Evolutionary conservation across 192 early-diverging fungal genomes (phyloP), one percentile per base, ranked within the genome.

Genomic region (Podila epigama): DNA sequence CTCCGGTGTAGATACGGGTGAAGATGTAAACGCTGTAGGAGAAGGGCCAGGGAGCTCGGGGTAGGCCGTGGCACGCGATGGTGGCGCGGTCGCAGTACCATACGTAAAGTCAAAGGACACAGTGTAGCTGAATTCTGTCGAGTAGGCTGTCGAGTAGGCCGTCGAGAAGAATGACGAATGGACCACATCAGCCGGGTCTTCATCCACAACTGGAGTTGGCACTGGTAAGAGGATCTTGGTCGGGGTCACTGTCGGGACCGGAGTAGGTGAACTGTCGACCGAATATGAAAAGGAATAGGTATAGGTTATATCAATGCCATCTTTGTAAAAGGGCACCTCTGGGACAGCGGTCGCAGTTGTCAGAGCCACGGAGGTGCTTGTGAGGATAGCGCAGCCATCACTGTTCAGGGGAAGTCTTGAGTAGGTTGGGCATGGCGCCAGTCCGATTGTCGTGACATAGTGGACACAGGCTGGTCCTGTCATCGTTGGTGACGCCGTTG

Each of bases 341-440:
- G 62, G 62, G 33, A 53, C 51, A 9, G 62, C 62, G 3, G 62
- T 63, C n/a, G 36, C 51, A 3, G 51, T 27, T 13, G 62, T 33
- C 52, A 55, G 51, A 0, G 29, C 63, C 16, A 65, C 11, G 1
- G 36, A 9, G 7, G 63, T 65, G 29, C 63, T 65, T 8, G 52
- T 65, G 51, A 65, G 2, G 22, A 65, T 65, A 20, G 52, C 63
- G 15, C 63, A 65, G 18, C 63, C 63, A 1, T 65, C 63, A 10
- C 39, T 65, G 28, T 65, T 55, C 13, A 40, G 16, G 6, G 63
- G 63, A 22, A 55, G 16, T 2, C 28, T 5, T 7, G 28, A 32
- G 5, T 25, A 53, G 4, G 51, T 65, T 13, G 63, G 52, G 29
- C 63, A 65, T 20, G 63, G 36, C 16, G 50, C 63, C 63, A 54